Conservation (phyloP, 768 basidiomycete genomes). For the Tephrocybe rancida region DNA sequence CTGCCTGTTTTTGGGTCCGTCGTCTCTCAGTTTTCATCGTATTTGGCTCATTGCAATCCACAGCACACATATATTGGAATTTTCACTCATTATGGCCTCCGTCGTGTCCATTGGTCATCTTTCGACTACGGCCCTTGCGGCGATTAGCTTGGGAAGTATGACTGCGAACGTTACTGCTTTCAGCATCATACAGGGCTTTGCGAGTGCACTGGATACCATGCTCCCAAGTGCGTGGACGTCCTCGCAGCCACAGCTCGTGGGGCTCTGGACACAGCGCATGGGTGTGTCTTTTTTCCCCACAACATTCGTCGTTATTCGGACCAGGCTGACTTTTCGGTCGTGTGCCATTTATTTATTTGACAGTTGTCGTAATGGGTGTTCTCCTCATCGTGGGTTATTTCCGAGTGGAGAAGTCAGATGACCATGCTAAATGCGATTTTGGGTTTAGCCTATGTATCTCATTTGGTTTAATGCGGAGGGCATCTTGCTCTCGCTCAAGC, state of each 20-base stretch:
- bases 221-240: constrained; percentile 97
- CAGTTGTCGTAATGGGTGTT: constrained; percentile 64
- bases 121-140: constrained; percentile 87
- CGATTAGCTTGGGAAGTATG: constrained; percentile 75
- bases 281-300: constrained; percentile 40
- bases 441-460: constrained; percentile 48
- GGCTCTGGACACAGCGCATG: constrained; percentile 91
- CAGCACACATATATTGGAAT: constrained; percentile 83
- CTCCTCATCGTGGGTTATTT: constrained; percentile 56
- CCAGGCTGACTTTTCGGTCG: neutral
- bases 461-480: constrained; percentile 86
- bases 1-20: constrained; percentile 73
- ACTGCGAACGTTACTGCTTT: constrained; percentile 74
- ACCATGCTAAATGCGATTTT: constrained; percentile 32
- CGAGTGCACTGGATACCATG: constrained; percentile 88
- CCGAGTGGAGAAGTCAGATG: constrained; percentile 5
- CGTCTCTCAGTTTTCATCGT: neutral
- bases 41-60: neutral
- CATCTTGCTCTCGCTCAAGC: constrained; percentile 73
- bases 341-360: neutral
- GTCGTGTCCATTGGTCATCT: constrained; percentile 91
- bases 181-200: constrained; percentile 81
- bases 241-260: constrained; percentile 78
- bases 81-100: constrained; percentile 80
- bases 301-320: too few relatives aligned